Percentiles rank a stretch among this genome's conserved stretches.
phyloP scores from a whole-genome alignment of 352 stramenopile species.

The Globisporangium ultimum region DNA sequence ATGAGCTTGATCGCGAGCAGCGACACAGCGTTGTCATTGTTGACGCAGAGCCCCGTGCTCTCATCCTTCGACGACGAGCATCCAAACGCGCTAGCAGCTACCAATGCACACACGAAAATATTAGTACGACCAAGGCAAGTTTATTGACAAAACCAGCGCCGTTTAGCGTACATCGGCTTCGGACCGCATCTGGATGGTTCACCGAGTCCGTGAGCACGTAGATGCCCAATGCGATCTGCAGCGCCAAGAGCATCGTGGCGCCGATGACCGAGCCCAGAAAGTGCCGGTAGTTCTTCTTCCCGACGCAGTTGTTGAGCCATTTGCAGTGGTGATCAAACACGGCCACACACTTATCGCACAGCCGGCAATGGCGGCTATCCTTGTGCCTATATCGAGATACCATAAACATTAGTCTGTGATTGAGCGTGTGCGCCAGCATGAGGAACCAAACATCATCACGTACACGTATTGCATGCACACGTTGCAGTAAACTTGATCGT shows the following conservation, averaged over 20 bases:
- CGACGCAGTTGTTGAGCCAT: constrained; percentile 96
- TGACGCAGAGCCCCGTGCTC: constrained; percentile 39
- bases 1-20: constrained; percentile 56
- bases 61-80: constrained; percentile 46
- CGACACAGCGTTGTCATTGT: constrained; percentile 52
- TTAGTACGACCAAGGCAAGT: background rate
- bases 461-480: constrained; percentile 88
- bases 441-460: constrained; percentile 12
- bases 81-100: constrained; percentile 60
- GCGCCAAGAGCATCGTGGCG: constrained; percentile 52
- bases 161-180: constrained; percentile 26
- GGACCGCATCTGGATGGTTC: constrained; percentile 23
- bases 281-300: constrained; percentile 82
- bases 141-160: background rate
- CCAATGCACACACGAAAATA: background rate
- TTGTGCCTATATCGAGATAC: constrained; percentile 53
- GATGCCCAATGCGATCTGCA: constrained; percentile 70
- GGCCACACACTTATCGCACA: constrained; percentile 96
- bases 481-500: constrained; percentile 82
- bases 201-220: constrained; percentile 45
- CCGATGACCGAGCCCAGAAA: constrained; percentile 76
- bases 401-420: background rate
- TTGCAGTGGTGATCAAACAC: constrained; percentile 98
- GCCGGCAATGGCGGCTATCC: constrained; percentile 90
- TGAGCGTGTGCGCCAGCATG: background rate